Conservation (phyloP, 169 alveolate species). For the Plasmodium malariae region DNA sequence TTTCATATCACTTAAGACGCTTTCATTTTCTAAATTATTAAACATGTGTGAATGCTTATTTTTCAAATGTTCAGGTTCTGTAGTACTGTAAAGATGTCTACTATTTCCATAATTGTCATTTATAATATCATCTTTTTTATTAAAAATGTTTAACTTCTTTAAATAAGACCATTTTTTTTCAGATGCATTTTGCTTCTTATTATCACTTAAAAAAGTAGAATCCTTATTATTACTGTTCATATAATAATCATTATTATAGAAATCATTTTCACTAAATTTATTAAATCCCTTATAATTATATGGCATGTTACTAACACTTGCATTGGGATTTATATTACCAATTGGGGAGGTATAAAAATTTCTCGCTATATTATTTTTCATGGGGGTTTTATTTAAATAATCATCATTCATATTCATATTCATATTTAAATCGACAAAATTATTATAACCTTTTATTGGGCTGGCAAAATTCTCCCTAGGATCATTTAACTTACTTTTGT, state of each 20-base stretch:
- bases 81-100: slow-evolving; percentile 10
- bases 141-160: slow-evolving; percentile 48
- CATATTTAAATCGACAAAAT: background rate
- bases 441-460: background rate
- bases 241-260: slow-evolving; percentile 18
- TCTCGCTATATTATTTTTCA: slow-evolving; percentile 34
- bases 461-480: background rate
- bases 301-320: background rate
- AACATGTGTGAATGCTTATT: slow-evolving; percentile 21
- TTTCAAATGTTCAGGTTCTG: slow-evolving; percentile 6
- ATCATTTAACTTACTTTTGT: slow-evolving; percentile 17
- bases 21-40: slow-evolving; percentile 43
- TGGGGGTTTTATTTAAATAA: slow-evolving; percentile 57
- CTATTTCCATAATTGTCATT: background rate
- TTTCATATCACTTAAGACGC: slow-evolving; percentile 41
- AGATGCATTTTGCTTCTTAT: slow-evolving; percentile 32
- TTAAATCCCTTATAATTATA: background rate
- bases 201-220: background rate
- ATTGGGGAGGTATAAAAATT: slow-evolving; percentile 51
- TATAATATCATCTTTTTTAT: slow-evolving; percentile 23
- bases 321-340: background rate
- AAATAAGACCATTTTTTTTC: slow-evolving; percentile 65
- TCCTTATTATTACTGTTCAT: slow-evolving; percentile 17
- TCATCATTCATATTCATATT: slow-evolving; percentile 1
- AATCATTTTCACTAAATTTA: slow-evolving; percentile 25